These are phyloP conservation scores for Pythium utonaiense DNA, from an alignment of 352 stramenopile species.

Conservation along the genomic window DNA sequence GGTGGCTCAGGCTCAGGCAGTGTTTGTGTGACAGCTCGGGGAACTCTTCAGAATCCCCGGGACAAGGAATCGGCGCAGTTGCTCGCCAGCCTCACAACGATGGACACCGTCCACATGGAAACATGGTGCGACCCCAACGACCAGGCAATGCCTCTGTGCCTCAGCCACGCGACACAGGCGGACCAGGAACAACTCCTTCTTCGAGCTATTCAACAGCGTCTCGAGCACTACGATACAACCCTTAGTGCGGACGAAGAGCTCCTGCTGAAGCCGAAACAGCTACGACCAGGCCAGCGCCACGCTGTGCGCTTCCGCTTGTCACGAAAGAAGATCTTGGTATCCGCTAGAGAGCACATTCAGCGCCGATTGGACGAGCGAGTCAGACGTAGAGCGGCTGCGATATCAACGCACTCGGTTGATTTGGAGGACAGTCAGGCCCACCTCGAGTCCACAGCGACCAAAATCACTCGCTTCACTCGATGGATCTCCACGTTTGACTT, in stretches of 20 bases:
- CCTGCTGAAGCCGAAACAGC: background rate
- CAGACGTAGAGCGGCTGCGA: background rate
- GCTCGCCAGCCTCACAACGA: background rate
- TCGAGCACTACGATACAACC: conserved; percentile 38
- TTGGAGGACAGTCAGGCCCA: background rate
- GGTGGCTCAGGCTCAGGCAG: background rate
- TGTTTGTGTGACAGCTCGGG: conserved; percentile 17
- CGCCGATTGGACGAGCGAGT: background rate
- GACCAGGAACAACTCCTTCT: conserved; percentile 5
- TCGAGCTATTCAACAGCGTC: conserved; percentile 5
- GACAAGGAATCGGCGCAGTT: conserved; percentile 12
- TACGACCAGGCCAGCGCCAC: conserved; percentile 6
- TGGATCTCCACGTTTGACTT: conserved; percentile 29
- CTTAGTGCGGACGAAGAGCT: conserved; percentile 29
- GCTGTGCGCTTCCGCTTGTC: conserved; percentile 45
- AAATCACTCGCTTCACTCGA: conserved; percentile 24
- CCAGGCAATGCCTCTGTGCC: conserved; percentile 32
- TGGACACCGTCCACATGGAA: conserved; percentile 19
- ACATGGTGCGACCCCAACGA: conserved; percentile 18
- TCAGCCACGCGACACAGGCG: conserved; percentile 9
- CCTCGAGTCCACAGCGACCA: background rate
- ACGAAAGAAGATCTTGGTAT: conserved; percentile 48
- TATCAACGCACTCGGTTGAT: background rate
- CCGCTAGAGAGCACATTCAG: conserved; percentile 18
- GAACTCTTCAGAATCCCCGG: background rate